Conservation (phyloP, 2,329 filamentous ascomycete species). For the Microsporum canis region DNA sequence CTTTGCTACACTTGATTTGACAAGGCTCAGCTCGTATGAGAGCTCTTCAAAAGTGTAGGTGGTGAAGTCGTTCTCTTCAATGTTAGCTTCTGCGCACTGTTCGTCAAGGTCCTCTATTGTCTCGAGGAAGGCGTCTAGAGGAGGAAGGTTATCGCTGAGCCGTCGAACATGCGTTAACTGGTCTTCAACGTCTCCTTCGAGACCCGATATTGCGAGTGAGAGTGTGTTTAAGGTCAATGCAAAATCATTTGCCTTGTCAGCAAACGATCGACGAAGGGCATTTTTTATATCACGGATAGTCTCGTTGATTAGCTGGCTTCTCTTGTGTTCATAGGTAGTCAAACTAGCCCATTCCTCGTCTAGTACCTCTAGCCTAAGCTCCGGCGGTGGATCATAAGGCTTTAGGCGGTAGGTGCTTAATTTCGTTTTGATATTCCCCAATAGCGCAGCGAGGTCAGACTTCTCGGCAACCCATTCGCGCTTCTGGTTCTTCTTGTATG, state of each 20-base stretch:
- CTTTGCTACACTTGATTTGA: conserved; percentile 86
- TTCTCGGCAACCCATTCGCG: conserved; percentile 96
- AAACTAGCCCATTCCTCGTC: conserved; percentile 72
- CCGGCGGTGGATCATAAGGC: conserved; percentile 78
- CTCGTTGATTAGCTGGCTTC: conserved; percentile 92
- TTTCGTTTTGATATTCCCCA: conserved; percentile 99
- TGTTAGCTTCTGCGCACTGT: conserved; percentile 91
- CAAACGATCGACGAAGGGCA: conserved; percentile 78
- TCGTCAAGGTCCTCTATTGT: conserved; percentile 76
- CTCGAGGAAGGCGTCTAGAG: conserved; percentile 81
- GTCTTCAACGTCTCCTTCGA: conserved; percentile 94
- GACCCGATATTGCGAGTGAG: conserved; percentile 86
- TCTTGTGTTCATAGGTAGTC: conserved; percentile 71
- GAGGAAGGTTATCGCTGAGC: conserved; percentile 72
- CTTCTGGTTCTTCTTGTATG: conserved; percentile 87
- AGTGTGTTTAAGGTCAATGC: conserved; percentile 90
- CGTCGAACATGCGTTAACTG: conserved; percentile 78
- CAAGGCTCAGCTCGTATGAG: conserved; percentile 81
- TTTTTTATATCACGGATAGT: conserved; percentile 99
- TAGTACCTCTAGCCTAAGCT: conserved; percentile 69
- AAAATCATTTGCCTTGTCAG: conserved; percentile 97
- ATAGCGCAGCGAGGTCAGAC: conserved; percentile 79
- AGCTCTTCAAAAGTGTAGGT: conserved; percentile 97
- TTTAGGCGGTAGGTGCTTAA: conserved; percentile 85
- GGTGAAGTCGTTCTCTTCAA: conserved; percentile 99